Conservation (phyloP, 495 filamentous ascomycete species). For the Podospora comata region DNA sequence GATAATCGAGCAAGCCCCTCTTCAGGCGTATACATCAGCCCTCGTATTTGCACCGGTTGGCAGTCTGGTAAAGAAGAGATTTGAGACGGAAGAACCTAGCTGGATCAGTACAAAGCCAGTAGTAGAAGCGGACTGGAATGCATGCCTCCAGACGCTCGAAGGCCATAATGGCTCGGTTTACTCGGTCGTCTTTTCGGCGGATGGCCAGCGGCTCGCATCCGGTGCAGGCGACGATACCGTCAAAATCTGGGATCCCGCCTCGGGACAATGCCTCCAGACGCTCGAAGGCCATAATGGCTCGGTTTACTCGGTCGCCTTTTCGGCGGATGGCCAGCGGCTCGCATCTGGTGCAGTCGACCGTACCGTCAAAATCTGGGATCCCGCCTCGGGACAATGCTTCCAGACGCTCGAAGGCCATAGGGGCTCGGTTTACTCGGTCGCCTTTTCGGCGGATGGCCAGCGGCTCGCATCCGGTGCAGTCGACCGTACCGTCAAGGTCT, state of each 20-base stretch:
- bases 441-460: background rate
- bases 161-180: no score
- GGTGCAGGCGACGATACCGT: no score
- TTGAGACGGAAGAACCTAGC: slow-evolving; percentile 5
- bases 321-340: slow-evolving; percentile 54
- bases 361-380: slow-evolving; percentile 88
- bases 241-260: no score
- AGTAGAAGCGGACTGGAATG: slow-evolving; percentile 8
- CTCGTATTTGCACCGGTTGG: slow-evolving; percentile 1
- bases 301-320: slow-evolving; percentile 16
- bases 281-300: background rate
- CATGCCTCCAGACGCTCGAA: background rate
- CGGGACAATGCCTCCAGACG: no score
- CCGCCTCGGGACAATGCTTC: slow-evolving; percentile 59
- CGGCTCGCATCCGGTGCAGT: slow-evolving; percentile 2
- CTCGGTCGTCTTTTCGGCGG: no score
- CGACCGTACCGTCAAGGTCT: background rate
- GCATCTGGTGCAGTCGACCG: slow-evolving; percentile 83
- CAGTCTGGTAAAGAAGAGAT: slow-evolving; percentile 7
- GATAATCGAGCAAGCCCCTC: slow-evolving; percentile 29
- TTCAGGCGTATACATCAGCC: slow-evolving; percentile 18
- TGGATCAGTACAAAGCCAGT: slow-evolving; percentile 13
- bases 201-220: no score
- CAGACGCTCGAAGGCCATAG: no score
- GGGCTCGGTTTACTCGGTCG: slow-evolving; percentile 20